Conservation (phyloP, 768 basidiomycete species). For the Mrakia gelida region DNA sequence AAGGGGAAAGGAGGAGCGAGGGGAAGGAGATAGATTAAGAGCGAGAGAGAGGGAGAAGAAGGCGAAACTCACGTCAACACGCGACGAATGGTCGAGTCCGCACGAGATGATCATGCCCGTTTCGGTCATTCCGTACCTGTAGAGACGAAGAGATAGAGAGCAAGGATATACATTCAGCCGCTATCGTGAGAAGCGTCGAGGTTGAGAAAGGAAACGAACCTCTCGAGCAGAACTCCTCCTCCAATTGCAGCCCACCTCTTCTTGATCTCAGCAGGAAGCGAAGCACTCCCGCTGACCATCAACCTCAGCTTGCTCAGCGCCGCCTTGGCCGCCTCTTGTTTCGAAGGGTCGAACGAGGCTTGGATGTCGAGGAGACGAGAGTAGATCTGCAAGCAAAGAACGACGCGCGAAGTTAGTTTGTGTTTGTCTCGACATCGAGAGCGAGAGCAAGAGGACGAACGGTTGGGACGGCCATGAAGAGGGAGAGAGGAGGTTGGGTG, state of each 20-base stretch:
- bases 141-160: background rate
- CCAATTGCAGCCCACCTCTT: slow-evolving; percentile 38
- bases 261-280: slow-evolving; percentile 40
- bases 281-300: slow-evolving; percentile 40
- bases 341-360: slow-evolving; percentile 6
- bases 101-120: slow-evolving; percentile 38
- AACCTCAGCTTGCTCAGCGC: slow-evolving; percentile 37
- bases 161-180: background rate
- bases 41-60: too few species aligned
- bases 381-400: slow-evolving; percentile 20
- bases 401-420: background rate
- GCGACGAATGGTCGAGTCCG: slow-evolving; percentile 34
- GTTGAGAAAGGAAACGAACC: slow-evolving; percentile 17
- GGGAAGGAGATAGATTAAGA: slow-evolving; percentile 1
- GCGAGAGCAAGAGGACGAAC: slow-evolving; percentile 24
- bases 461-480: slow-evolving; percentile 43
- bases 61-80: slow-evolving; percentile 34
- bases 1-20: background rate
- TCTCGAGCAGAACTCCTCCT: slow-evolving; percentile 39
- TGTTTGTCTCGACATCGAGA: background rate
- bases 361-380: slow-evolving; percentile 27
- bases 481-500: slow-evolving; percentile 35
- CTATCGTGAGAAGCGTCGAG: background rate
- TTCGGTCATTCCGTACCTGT: slow-evolving; percentile 42
- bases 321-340: slow-evolving; percentile 34